A percentile compares a stretch with the other conserved stretches of the same genome.
phyloP scores from a whole-genome alignment of 2,329 filamentous ascomycete species.

The Scortechinia acanthostroma region DNA sequence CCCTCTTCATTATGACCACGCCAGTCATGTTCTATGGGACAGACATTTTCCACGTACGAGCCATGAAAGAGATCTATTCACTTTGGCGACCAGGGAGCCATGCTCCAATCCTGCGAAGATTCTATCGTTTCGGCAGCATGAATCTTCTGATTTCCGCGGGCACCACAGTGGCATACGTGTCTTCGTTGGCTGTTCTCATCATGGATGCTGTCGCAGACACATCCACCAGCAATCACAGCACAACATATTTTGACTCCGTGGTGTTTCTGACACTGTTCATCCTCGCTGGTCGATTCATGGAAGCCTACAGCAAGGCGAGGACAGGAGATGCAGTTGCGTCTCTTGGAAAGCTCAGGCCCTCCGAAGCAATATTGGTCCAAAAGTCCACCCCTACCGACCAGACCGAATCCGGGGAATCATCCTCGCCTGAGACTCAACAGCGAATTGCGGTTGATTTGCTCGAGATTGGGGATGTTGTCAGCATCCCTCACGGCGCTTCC shows the following conservation, averaged over 20 bases:
- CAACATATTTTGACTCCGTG: conserved; percentile 52
- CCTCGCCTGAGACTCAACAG: conserved; percentile 9
- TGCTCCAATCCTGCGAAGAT: conserved; percentile 42
- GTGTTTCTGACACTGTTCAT: conserved; percentile 61
- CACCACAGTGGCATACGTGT: conserved; percentile 52
- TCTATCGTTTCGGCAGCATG: conserved; percentile 61
- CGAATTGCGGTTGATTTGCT: conserved; percentile 43
- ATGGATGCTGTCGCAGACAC: conserved; percentile 25
- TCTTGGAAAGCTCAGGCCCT: conserved; percentile 48
- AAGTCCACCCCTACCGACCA: neutral
- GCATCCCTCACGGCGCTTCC: conserved; percentile 45
- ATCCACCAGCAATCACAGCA: conserved; percentile 10
- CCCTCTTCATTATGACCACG: conserved; percentile 51
- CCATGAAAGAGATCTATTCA: conserved; percentile 45
- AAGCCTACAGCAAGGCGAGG: conserved; percentile 59
- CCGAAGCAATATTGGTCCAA: conserved; percentile 37
- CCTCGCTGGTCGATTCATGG: conserved; percentile 36
- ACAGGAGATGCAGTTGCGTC: conserved; percentile 55
- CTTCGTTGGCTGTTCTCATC: conserved; percentile 47
- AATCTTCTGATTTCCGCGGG: conserved; percentile 54
- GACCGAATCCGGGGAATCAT: neutral
- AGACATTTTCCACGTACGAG: conserved; percentile 50
- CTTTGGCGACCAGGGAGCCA: conserved; percentile 51
- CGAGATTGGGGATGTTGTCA: conserved; percentile 38
- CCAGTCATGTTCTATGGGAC: conserved; percentile 57